Conservation (phyloP, 805 yeast genomes). For the Pichia gijzeniarum region DNA sequence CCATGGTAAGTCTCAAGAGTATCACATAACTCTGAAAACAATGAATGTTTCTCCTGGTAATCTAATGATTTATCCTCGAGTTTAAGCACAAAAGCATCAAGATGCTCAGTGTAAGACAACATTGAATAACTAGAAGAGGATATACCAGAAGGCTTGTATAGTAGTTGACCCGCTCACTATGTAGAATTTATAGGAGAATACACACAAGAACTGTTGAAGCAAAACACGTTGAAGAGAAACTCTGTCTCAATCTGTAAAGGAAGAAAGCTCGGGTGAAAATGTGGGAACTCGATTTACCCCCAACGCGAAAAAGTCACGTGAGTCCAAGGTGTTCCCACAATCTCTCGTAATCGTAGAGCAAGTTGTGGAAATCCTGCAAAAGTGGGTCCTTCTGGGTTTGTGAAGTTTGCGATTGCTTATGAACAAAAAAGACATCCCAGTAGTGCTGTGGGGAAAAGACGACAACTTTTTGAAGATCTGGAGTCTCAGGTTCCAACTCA, state of each 20-base stretch:
- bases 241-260: no score
- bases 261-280: constrained; percentile 8
- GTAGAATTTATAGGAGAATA: no score
- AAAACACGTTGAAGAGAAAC: neutral
- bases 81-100: constrained; percentile 62
- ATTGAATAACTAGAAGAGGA: constrained; percentile 2
- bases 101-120: constrained; percentile 42
- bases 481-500: no score
- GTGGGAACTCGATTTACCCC: constrained; percentile 22
- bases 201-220: neutral
- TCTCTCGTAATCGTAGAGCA: constrained; percentile 10
- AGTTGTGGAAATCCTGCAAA: constrained; percentile 4
- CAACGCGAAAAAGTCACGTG: constrained; percentile 26
- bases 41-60: constrained; percentile 54
- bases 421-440: neutral
- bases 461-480: neutral
- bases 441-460: constrained; percentile 2
- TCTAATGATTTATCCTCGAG: constrained; percentile 51
- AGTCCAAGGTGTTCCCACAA: constrained; percentile 9
- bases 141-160: no score
- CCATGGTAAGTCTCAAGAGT: constrained; percentile 79
- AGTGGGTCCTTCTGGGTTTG: neutral
- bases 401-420: neutral
- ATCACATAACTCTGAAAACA: constrained; percentile 78
- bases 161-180: no score